phyloP scores from a whole-genome alignment of 257 asterid genomes.

The Mitragyna speciosa region DNA sequence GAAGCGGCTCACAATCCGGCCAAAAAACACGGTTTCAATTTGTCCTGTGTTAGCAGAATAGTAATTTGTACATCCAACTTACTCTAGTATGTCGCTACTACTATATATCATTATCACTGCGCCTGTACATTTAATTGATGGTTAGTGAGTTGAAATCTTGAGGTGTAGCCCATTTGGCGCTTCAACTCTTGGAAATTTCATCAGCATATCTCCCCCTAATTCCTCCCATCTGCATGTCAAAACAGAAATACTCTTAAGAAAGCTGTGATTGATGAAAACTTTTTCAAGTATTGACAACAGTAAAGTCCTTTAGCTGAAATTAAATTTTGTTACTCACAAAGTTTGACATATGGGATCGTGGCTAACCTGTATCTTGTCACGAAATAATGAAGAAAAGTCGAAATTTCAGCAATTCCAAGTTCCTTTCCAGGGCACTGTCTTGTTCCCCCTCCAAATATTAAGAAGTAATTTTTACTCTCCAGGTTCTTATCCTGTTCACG shows the following conservation, averaged over 20 bases:
- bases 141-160: conserved; percentile 65
- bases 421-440: conserved; percentile 98
- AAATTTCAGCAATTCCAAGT: conserved; percentile 95
- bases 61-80: conserved; percentile 44
- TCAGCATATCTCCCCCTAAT: conserved; percentile 75
- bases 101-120: not conserved
- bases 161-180: conserved; percentile 88
- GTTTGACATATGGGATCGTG: not conserved
- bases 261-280: not conserved
- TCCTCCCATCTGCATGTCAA: conserved; percentile 68
- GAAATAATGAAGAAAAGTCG: conserved; percentile 92
- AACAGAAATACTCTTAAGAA: not conserved
- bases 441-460: conserved; percentile 95
- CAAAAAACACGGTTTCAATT: conserved; percentile 26
- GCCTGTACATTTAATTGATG: conserved; percentile 40
- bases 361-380: conserved; percentile 73
- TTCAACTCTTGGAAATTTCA: conserved; percentile 92
- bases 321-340: too few relatives aligned
- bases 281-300: not conserved
- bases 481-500: conserved; percentile 57
- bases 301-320: not conserved
- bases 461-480: conserved; percentile 72
- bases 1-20: conserved; percentile 13
- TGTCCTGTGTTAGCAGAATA: conserved; percentile 44
- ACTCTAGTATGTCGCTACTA: conserved; percentile 25